phyloP scores from a whole-genome alignment of 768 basidiomycete species.

The Rhodosporidiobolus odoratus region DNA sequence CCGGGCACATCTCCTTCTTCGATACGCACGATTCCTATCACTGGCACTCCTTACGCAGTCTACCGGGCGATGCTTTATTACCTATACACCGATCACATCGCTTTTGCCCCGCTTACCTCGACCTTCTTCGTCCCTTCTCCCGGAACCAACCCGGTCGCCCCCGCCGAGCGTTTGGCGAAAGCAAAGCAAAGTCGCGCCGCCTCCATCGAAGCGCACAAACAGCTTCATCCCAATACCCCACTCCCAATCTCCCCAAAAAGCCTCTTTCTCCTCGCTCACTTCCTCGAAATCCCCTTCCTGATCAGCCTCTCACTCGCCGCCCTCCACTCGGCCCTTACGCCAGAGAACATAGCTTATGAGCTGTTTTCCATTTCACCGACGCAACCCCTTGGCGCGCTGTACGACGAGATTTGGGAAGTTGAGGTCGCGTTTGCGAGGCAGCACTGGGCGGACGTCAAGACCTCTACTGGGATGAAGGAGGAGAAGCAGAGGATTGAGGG shows the following conservation, averaged over 20 bases:
- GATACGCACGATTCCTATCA: constrained; percentile 13
- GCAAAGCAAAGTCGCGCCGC: neutral
- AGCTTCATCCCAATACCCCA: neutral
- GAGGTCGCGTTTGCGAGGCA: constrained; percentile 1
- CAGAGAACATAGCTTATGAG: constrained; percentile 1
- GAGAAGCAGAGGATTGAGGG: neutral
- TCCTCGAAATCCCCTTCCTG: constrained; percentile 17
- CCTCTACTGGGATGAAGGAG: neutral
- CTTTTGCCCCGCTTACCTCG: constrained; percentile 20
- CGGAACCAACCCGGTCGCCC: neutral
- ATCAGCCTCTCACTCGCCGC: neutral
- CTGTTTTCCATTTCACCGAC: neutral
- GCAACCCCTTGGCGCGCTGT: neutral
- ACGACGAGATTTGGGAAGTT: constrained; percentile 3
- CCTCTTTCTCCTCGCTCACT: constrained; percentile 26
- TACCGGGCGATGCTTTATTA: constrained; percentile 17
- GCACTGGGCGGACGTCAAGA: neutral
- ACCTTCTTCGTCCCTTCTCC: constrained; percentile 2
- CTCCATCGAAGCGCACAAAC: neutral
- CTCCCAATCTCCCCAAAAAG: constrained; percentile 13
- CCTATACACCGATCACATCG: neutral
- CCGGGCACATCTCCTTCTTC: too few species aligned
- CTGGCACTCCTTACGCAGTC: constrained; percentile 10
- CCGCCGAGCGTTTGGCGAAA: neutral
- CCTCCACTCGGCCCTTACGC: neutral